These are phyloP conservation scores for Phytophthora quininea DNA, from an alignment of 352 stramenopile genomes.

Conservation along the genomic window DNA sequence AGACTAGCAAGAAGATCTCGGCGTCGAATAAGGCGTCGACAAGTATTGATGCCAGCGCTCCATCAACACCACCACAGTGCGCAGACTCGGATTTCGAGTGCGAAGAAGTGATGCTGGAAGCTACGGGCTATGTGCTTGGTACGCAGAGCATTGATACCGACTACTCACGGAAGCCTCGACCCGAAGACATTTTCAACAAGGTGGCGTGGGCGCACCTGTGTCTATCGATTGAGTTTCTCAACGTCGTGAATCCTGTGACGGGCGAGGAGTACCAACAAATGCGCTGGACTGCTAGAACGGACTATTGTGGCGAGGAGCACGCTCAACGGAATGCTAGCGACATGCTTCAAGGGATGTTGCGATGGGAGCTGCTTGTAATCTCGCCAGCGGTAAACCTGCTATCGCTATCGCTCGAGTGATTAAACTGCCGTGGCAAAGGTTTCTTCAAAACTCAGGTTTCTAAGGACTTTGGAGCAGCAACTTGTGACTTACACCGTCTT, in stretches of 20 bases:
- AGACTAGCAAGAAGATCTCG: conserved; percentile 26
- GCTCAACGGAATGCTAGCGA: conserved; percentile 33
- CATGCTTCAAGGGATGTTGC: conserved; percentile 28
- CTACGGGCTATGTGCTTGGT: conserved; percentile 33
- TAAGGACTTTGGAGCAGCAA: not conserved
- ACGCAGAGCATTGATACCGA: conserved; percentile 33
- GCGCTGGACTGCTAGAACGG: conserved; percentile 33
- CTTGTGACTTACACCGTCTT: not conserved
- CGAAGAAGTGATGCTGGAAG: conserved; percentile 6
- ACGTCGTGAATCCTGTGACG: conserved; percentile 16
- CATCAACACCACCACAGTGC: not conserved
- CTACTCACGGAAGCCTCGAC: not conserved
- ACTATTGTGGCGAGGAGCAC: conserved; percentile 33
- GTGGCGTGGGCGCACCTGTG: conserved; percentile 34
- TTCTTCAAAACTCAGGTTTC: not conserved
- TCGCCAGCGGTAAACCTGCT: conserved; percentile 14
- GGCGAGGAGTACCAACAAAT: conserved; percentile 20
- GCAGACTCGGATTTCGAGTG: not conserved
- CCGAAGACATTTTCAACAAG: not conserved
- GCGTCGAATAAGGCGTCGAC: not conserved
- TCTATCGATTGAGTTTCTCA: conserved; percentile 34
- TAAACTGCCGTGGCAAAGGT: not conserved
- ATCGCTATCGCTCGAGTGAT: conserved; percentile 4
- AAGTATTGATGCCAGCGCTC: not conserved
- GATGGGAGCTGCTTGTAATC: conserved; percentile 33